Conservation (phyloP, 768 basidiomycete genomes). For the Thelephora aurantiotincta region DNA sequence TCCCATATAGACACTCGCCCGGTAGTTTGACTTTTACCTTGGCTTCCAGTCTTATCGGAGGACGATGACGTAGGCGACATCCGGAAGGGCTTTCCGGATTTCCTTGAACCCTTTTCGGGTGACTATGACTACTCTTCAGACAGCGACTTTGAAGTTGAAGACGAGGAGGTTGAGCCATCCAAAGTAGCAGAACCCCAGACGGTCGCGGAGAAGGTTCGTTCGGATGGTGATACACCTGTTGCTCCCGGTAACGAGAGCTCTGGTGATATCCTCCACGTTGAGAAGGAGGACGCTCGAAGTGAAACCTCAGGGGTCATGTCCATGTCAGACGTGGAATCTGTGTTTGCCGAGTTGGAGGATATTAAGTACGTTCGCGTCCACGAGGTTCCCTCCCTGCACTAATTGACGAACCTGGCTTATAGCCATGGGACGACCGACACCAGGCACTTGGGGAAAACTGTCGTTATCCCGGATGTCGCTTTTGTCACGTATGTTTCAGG, state of each 20-base stretch:
- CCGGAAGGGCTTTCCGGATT: not conserved
- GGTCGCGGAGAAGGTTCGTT: not conserved
- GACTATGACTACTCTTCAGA: constrained; percentile 7
- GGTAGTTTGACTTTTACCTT: not conserved
- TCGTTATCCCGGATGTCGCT: not conserved
- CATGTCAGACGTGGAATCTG: not conserved
- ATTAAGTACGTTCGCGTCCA: not conserved
- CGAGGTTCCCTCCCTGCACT: not conserved
- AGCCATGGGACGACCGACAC: too few species aligned
- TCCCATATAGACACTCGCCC: not conserved
- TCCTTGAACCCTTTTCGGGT: not conserved
- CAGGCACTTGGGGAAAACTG: not conserved
- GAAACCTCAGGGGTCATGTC: not conserved
- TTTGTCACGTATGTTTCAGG: not conserved
- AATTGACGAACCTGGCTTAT: too few species aligned
- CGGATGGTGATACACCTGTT: too few species aligned
- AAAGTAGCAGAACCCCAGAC: not conserved
- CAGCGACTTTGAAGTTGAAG: constrained; percentile 4
- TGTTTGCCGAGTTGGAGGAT: not conserved
- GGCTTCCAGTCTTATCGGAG: not conserved
- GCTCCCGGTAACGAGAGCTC: not conserved
- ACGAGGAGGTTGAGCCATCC: not conserved
- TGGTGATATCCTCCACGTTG: not conserved
- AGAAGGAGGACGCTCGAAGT: too few species aligned
- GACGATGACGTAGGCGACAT: not conserved